Evolutionary conservation across 2,329 filamentous ascomycete species (phyloP), one percentile per base, ranked within the genome.

Genomic region (Colletotrichum tropicicola): DNA sequence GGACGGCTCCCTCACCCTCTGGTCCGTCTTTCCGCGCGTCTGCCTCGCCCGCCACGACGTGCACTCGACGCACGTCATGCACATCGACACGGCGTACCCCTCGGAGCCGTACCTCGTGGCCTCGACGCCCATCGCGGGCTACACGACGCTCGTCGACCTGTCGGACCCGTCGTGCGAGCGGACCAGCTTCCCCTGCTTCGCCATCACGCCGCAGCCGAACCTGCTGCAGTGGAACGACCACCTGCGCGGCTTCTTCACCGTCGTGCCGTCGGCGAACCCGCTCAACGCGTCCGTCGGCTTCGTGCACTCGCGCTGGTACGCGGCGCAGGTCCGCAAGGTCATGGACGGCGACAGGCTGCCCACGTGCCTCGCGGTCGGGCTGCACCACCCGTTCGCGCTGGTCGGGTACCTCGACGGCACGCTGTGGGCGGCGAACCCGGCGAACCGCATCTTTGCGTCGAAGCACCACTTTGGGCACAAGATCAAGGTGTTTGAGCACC

Each of bases 91-190:
- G 0, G 85, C 81, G 19, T 88, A 86, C 67, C 87, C 87, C 4
- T 85, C 86, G 1, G 77, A 84, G 59, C 86, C 87, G 0, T 85
- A 85, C 67, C 71, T 87, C 8, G 76, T 89, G n/a, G 82, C 83
- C 6, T 86, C 86, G 1, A 79, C 81, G 4, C 86, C 87, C 0
- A 77, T 88, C 13, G 85, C 85, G 19, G 87, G 87, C 56, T 79
- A 83, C 21, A 75, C 82, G 21, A 85, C 83, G 21, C 72, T 89
- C 9, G 78, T 85, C 5, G 86, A 89, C 71, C 75, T 89, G 9
- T 78, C 78, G 21, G 78, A 81, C 23, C 86, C 87, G 2, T 84
- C 81, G 68, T 78, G 76, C 66, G 86, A 89, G 70, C 79, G 79
- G 15, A 85, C 85, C 3, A 86, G 85, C 69, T 82, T 86, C 53